These are phyloP conservation scores for Cerioporus squamosus DNA, from an alignment of 1,284 basidiomycete species.

Conservation along the genomic window DNA sequence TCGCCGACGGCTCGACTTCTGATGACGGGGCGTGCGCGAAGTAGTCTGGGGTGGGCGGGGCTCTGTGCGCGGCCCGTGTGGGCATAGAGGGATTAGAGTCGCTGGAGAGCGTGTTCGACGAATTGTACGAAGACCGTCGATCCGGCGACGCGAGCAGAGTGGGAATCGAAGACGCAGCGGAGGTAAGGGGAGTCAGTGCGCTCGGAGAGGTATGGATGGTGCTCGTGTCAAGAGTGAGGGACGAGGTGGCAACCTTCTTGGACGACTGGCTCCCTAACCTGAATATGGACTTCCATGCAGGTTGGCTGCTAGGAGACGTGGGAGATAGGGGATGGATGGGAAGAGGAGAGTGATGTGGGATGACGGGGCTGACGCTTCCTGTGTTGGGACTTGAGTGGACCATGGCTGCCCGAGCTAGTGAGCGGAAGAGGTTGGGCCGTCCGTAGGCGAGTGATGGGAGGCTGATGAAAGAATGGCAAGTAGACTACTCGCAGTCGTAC, in stretches of 20 bases:
- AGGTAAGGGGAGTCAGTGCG: conserved; percentile 41
- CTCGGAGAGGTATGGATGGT: conserved; percentile 40
- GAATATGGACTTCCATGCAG: conserved; percentile 66
- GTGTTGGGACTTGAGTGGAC: conserved; percentile 24
- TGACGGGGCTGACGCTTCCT: conserved; percentile 28
- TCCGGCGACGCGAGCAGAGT: conserved; percentile 49
- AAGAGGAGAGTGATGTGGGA: conserved; percentile 24
- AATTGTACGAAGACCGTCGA: conserved; percentile 72
- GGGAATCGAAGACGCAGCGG: conserved; percentile 54
- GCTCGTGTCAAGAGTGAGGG: conserved; percentile 43
- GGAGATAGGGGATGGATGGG: conserved; percentile 24
- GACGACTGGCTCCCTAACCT: conserved; percentile 51
- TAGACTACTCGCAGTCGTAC: background rate
- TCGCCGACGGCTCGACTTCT: conserved; percentile 33
- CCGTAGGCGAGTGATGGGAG: conserved; percentile 20
- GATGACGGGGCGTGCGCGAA: conserved; percentile 26
- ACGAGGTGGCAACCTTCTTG: conserved; percentile 48
- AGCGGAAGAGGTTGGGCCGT: conserved; percentile 10
- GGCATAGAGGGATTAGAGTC: conserved; percentile 57
- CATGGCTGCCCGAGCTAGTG: conserved; percentile 18
- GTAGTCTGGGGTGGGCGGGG: conserved; percentile 36
- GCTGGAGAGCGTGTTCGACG: conserved; percentile 69
- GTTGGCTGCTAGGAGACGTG: conserved; percentile 19
- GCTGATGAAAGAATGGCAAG: conserved; percentile 15
- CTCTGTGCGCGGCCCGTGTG: conserved; percentile 30